Evolutionary conservation across 2,329 filamentous ascomycete genomes (phyloP).

Genomic region (Cercospora beticola): DNA sequence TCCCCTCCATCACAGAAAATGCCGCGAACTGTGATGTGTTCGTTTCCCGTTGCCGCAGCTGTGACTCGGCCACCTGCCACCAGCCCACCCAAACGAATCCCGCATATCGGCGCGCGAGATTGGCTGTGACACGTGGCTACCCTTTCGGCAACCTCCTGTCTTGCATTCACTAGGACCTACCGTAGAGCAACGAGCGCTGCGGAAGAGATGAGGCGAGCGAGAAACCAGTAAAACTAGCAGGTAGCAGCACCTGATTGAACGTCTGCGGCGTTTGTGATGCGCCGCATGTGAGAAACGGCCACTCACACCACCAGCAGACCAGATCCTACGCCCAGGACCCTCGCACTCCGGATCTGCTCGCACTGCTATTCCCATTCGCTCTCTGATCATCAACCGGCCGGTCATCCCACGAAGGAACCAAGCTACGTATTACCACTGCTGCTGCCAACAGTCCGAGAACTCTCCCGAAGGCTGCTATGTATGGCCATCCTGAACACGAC

Average conservation of each 20-base stretch:
- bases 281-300: neutral
- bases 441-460: neutral
- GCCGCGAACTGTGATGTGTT: neutral
- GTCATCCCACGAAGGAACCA: neutral
- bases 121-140: constrained; percentile 19
- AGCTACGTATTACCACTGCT: neutral
- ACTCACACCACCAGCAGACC: neutral
- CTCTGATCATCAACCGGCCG: neutral
- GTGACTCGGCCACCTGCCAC: neutral
- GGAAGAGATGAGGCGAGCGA: neutral
- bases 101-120: constrained; percentile 11
- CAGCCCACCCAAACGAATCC: neutral
- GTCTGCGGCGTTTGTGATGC: neutral
- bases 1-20: constrained; percentile 7
- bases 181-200: neutral
- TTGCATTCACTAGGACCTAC: constrained; percentile 8
- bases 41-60: neutral
- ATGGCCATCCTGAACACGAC: neutral
- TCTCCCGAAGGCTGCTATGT: neutral
- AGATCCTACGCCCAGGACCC: neutral
- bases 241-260: neutral
- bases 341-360: neutral
- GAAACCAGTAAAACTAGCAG: neutral
- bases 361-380: neutral
- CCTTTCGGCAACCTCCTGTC: constrained; percentile 12